Conservation (phyloP, 352 stramenopile genomes). For the Hyaloperonospora arabidopsidis region DNA sequence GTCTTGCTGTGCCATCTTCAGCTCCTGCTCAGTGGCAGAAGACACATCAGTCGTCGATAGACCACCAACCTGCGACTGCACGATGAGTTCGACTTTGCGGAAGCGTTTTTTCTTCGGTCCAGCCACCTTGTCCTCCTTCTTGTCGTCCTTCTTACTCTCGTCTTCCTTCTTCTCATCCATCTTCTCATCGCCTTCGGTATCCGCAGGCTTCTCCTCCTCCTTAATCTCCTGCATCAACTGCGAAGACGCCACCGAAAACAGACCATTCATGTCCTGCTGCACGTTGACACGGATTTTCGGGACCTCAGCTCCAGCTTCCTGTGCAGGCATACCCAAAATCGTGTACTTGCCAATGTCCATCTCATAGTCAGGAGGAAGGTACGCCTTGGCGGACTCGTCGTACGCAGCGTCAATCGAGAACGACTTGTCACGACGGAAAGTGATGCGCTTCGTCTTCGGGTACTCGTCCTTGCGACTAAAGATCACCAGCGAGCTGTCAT, state of each 20-base stretch:
- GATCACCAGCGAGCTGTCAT: conserved; percentile 87
- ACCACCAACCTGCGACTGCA: conserved; percentile 54
- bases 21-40: conserved; percentile 84
- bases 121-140: conserved; percentile 66
- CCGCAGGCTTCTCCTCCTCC: conserved; percentile 69
- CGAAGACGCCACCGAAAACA: conserved; percentile 91
- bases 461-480: conserved; percentile 94
- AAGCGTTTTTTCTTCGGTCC: conserved; percentile 94
- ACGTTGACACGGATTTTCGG: conserved; percentile 95
- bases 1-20: conserved; percentile 94
- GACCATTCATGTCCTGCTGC: conserved; percentile 95
- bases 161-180: conserved; percentile 48
- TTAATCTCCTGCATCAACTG: conserved; percentile 97
- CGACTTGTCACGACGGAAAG: conserved; percentile 86
- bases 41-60: conserved; percentile 51
- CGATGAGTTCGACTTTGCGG: conserved; percentile 82
- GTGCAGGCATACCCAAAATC: conserved; percentile 82
- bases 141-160: conserved; percentile 55
- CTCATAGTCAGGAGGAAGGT: conserved; percentile 59
- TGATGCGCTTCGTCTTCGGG: conserved; percentile 95
- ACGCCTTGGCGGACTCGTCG: conserved; percentile 67
- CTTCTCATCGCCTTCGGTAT: conserved; percentile 50
- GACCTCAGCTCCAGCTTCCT: conserved; percentile 67
- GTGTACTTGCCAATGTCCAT: conserved; percentile 89
- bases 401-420: conserved; percentile 92